Conservation (phyloP, 192 early-diverging fungal genomes). For the Coemansia sp. region DNA sequence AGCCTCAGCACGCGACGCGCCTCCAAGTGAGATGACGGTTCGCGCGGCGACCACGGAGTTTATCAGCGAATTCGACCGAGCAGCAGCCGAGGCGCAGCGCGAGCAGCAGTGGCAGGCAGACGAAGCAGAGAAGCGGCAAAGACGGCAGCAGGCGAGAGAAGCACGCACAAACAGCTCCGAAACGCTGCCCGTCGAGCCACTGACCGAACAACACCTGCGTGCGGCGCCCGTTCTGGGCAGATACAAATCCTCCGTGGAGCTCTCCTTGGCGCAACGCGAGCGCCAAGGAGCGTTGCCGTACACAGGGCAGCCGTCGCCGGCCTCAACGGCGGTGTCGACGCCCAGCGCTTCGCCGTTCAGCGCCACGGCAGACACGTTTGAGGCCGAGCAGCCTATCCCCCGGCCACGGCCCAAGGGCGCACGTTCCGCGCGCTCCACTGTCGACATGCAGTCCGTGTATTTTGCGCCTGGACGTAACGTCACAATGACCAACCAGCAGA, state of each 20-base stretch:
- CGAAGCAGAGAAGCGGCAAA: slow-evolving; percentile 10
- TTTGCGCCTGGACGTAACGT: slow-evolving; percentile 52
- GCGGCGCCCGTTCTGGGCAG: too few relatives aligned
- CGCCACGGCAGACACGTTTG: slow-evolving; percentile 2
- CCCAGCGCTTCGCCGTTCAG: slow-evolving; percentile 11
- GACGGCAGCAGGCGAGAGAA: neutral
- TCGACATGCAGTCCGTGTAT: slow-evolving; percentile 49
- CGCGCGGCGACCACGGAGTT: slow-evolving; percentile 17
- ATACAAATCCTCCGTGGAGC: slow-evolving; percentile 36
- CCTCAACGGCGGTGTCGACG: slow-evolving; percentile 13
- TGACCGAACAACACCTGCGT: too few relatives aligned
- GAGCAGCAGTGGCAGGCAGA: slow-evolving; percentile 12
- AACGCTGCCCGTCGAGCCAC: slow-evolving; percentile 6
- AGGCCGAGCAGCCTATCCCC: slow-evolving; percentile 1
- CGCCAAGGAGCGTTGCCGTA: slow-evolving; percentile 12
- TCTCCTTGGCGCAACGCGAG: slow-evolving; percentile 26
- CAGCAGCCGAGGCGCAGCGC: slow-evolving; percentile 22
- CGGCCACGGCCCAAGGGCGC: slow-evolving; percentile 30
- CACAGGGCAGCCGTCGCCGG: slow-evolving; percentile 16
- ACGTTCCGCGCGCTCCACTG: slow-evolving; percentile 19
- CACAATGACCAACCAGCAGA: slow-evolving; percentile 40
- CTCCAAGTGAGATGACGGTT: slow-evolving; percentile 1
- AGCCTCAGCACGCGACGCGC: slow-evolving; percentile 4
- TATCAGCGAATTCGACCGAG: slow-evolving; percentile 44
- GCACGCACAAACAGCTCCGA: slow-evolving; percentile 10